Conservation (phyloP, 176 grass and related monocot species). For the Stipa capillata region DNA sequence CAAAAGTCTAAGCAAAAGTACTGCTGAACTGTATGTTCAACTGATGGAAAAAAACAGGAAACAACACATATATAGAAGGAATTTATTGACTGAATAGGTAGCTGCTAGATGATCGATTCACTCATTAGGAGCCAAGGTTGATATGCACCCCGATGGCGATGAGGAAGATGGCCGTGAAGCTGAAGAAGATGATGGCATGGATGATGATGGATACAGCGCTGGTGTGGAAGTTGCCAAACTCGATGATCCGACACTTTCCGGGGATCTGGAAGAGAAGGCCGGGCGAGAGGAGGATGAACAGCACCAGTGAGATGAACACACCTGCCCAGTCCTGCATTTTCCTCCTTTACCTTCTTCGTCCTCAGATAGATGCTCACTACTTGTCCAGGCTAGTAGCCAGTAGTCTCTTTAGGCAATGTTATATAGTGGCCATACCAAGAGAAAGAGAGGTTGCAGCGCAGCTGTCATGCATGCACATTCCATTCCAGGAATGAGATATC, state of each 20-base stretch:
- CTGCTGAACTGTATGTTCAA: neutral
- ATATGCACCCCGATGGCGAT: constrained; percentile 44
- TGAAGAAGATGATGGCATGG: constrained; percentile 47
- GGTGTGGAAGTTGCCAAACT: constrained; percentile 56
- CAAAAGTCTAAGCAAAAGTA: too few species aligned
- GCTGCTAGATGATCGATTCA: too few species aligned
- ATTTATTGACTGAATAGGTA: too few species aligned
- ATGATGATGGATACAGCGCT: constrained; percentile 48
- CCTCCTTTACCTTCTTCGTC: neutral
- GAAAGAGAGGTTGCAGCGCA: constrained; percentile 2
- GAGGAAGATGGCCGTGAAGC: constrained; percentile 33
- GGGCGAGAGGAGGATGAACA: constrained; percentile 54
- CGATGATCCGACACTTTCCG: constrained; percentile 28
- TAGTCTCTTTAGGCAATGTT: neutral
- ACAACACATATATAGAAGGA: too few species aligned
- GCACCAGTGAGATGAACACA: constrained; percentile 41
- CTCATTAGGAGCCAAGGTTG: constrained; percentile 33
- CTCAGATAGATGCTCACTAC: neutral
- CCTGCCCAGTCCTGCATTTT: constrained; percentile 56
- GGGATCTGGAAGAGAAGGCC: constrained; percentile 57
- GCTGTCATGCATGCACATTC: neutral
- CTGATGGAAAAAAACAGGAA: neutral
- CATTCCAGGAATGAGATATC: neutral
- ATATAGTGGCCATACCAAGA: neutral
- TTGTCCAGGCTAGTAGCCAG: neutral